These are phyloP conservation scores for Magnusiomyces suaveolens DNA, from an alignment of 1,139 yeast genomes.

Conservation along the genomic window DNA sequence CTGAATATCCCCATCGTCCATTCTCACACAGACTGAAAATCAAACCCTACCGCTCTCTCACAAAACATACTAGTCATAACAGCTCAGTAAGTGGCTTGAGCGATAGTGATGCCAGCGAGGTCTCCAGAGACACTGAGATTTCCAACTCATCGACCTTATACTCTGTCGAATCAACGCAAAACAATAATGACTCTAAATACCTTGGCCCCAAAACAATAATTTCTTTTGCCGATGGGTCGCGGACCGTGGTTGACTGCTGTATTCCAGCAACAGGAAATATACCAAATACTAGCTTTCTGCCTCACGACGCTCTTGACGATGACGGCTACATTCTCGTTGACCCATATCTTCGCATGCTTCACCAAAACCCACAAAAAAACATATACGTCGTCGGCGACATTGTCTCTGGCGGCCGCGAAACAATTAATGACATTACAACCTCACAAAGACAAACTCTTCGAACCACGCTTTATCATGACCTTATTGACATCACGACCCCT, in stretches of 20 bases:
- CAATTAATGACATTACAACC: slow-evolving; percentile 9
- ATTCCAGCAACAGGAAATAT: slow-evolving; percentile 14
- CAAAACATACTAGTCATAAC: neutral
- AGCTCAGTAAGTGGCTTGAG: neutral
- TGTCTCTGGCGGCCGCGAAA: slow-evolving; percentile 11
- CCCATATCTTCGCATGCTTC: slow-evolving; percentile 11
- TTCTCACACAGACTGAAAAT: neutral
- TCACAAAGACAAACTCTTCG: slow-evolving; percentile 9
- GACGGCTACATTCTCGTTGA: slow-evolving; percentile 13
- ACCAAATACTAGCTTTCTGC: slow-evolving; percentile 12
- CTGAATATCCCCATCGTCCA: neutral
- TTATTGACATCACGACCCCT: slow-evolving; percentile 3
- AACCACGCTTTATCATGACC: slow-evolving; percentile 11
- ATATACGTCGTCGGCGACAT: slow-evolving; percentile 14
- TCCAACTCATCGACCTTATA: neutral
- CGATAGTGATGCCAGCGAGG: neutral
- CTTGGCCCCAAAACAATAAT: slow-evolving; percentile 6
- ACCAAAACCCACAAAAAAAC: slow-evolving; percentile 9
- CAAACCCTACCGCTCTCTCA: neutral
- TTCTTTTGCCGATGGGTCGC: slow-evolving; percentile 11
- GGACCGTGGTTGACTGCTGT: slow-evolving; percentile 11
- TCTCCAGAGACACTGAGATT: neutral
- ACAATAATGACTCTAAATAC: too few species aligned
- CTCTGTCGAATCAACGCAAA: neutral
- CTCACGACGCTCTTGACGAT: slow-evolving; percentile 7